These are phyloP conservation scores for Diospyros kaki DNA, from an alignment of 148 eudicot genomes.

Conservation along the genomic window DNA sequence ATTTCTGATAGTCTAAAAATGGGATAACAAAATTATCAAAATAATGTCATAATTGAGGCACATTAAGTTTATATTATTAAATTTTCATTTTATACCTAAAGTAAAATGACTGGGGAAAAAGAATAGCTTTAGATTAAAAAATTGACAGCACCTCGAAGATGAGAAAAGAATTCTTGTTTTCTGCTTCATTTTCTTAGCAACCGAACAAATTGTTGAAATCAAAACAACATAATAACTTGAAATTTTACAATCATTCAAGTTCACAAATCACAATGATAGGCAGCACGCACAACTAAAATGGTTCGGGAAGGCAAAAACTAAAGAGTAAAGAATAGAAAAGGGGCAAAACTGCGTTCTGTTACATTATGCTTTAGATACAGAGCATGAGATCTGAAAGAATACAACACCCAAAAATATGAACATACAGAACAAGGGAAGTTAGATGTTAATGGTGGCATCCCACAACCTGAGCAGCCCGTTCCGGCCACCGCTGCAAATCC, in stretches of 20 bases:
- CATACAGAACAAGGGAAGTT: conserved; percentile 15
- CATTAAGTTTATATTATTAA: no score
- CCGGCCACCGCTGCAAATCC: conserved; percentile 93
- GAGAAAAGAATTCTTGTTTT: no score
- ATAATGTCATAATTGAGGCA: no score
- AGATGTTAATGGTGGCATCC: conserved; percentile 96
- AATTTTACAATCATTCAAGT: not conserved
- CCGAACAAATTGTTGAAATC: no score
- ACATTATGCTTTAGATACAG: not conserved
- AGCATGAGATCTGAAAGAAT: not conserved
- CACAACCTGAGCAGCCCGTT: conserved; percentile 87
- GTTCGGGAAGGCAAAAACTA: not conserved
- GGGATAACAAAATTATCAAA: no score
- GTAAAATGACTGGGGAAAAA: no score
- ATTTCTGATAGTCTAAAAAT: no score
- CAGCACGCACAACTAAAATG: not conserved
- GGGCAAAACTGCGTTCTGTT: conserved; percentile 1
- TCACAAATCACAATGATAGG: not conserved
- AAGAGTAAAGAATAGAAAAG: not conserved
- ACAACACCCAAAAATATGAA: conserved; percentile 10
- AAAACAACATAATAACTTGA: no score
- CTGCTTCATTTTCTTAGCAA: no score
- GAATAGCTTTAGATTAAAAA: no score
- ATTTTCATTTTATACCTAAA: no score
- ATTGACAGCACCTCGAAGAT: no score